phyloP scores from a whole-genome alignment of 2,329 filamentous ascomycete species.

The Myriangium duriaei region DNA sequence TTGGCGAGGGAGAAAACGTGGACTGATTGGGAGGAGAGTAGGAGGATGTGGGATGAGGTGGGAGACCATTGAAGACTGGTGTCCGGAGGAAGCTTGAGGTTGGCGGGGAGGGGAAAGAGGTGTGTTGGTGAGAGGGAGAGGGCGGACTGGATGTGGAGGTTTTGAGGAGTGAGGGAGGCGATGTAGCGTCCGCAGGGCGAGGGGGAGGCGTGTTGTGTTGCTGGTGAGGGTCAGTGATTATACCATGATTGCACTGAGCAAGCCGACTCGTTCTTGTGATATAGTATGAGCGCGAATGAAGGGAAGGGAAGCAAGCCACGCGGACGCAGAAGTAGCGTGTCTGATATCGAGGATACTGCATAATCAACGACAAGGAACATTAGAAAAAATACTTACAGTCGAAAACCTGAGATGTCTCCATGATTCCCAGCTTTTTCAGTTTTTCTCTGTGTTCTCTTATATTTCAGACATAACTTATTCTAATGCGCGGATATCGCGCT shows the following conservation, averaged over 20 bases:
- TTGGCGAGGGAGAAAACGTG: conserved; percentile 32
- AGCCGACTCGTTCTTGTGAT: no score
- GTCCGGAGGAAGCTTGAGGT: conserved; percentile 17
- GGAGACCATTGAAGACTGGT: conserved; percentile 27
- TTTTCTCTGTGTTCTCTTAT: no score
- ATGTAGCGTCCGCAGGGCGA: conserved; percentile 28
- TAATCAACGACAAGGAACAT: neutral
- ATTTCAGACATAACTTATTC: no score
- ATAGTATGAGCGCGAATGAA: no score
- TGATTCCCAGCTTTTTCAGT: neutral
- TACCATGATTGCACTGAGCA: no score
- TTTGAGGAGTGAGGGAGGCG: conserved; percentile 25
- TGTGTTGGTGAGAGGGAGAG: conserved; percentile 24
- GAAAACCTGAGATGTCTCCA: conserved; percentile 6
- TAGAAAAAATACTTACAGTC: conserved; percentile 5
- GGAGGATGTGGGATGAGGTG: conserved; percentile 27
- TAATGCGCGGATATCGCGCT: no score
- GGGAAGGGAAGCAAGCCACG: no score
- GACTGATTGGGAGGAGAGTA: conserved; percentile 27
- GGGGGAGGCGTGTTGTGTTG: conserved; percentile 20
- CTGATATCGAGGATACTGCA: no score
- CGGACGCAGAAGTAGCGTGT: no score
- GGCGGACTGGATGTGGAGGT: conserved; percentile 29
- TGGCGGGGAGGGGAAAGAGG: conserved; percentile 23
- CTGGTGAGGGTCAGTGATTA: conserved; percentile 11